These are phyloP conservation scores for Cupressus sempervirens DNA, from an alignment of 75 land plant species.

Conservation along the genomic window DNA sequence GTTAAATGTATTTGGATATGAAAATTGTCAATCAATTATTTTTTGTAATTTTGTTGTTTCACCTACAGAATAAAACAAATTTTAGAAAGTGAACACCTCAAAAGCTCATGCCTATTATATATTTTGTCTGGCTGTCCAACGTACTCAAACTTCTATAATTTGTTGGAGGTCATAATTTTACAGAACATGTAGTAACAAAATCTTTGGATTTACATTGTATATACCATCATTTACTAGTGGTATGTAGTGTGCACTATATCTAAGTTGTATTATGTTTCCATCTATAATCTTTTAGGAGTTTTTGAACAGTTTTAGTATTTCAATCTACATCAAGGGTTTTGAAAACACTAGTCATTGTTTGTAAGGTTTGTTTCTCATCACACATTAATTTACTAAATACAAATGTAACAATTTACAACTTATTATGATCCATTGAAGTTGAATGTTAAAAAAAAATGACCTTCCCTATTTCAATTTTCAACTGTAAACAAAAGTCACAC, in stretches of 20 bases:
- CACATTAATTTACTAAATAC: no score
- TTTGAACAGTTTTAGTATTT: not conserved
- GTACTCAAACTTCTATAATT: not conserved
- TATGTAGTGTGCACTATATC: not conserved
- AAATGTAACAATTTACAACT: no score
- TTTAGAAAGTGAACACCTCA: not conserved
- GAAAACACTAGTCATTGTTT: no score
- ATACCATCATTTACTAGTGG: not conserved
- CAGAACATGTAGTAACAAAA: not conserved
- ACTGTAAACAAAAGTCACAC: no score
- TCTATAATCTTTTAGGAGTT: not conserved
- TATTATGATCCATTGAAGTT: no score
- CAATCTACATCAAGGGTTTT: not conserved
- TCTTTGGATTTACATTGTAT: not conserved
- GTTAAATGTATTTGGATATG: not conserved
- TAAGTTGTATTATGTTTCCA: not conserved
- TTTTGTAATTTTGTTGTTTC: not conserved
- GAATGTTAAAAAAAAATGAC: no score
- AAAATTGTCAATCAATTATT: not conserved
- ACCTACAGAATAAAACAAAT: not conserved
- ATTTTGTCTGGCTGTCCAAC: not conserved
- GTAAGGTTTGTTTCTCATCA: no score
- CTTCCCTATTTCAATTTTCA: no score
- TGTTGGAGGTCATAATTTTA: not conserved
- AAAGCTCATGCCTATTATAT: not conserved